Evolutionary conservation across 495 filamentous ascomycete species (phyloP).

Genomic region (Entonaema liquescens): DNA sequence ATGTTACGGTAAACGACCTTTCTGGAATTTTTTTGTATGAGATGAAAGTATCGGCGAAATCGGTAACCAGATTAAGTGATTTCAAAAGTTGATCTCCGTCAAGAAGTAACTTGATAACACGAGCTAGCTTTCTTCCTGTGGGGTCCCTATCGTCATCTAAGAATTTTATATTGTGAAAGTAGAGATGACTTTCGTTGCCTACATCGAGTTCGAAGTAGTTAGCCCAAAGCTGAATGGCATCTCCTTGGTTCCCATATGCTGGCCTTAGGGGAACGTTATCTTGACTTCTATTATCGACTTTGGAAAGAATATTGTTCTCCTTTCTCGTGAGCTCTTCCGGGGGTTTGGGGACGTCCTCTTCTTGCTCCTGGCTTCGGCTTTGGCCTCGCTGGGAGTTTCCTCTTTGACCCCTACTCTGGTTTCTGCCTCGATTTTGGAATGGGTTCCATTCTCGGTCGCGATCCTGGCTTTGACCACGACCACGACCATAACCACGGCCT

Average conservation of each 20-base stretch:
- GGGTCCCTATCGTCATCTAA: neutral
- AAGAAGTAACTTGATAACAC: slow-evolving; percentile 6
- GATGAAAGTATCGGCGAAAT: slow-evolving; percentile 12
- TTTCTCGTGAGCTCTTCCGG: neutral
- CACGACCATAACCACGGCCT: neutral
- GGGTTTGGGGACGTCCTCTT: neutral
- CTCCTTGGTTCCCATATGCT: neutral
- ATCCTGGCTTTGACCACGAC: neutral
- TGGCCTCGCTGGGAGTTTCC: neutral
- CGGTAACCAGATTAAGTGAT: neutral
- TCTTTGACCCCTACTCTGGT: neutral
- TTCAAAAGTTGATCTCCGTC: neutral
- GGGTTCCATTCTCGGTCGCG: neutral
- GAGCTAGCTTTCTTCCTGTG: slow-evolving; percentile 11
- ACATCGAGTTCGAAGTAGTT: slow-evolving; percentile 10
- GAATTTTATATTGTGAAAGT: neutral
- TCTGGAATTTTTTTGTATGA: neutral
- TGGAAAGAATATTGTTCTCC: neutral
- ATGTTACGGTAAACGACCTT: neutral
- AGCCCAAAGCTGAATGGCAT: neutral
- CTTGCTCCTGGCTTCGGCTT: neutral
- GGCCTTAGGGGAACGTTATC: neutral
- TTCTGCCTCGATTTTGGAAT: neutral
- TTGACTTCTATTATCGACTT: neutral
- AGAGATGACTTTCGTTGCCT: neutral